These are phyloP conservation scores for Omphalotus guepiniiformis DNA, from an alignment of 768 basidiomycete species.

Conservation along the genomic window DNA sequence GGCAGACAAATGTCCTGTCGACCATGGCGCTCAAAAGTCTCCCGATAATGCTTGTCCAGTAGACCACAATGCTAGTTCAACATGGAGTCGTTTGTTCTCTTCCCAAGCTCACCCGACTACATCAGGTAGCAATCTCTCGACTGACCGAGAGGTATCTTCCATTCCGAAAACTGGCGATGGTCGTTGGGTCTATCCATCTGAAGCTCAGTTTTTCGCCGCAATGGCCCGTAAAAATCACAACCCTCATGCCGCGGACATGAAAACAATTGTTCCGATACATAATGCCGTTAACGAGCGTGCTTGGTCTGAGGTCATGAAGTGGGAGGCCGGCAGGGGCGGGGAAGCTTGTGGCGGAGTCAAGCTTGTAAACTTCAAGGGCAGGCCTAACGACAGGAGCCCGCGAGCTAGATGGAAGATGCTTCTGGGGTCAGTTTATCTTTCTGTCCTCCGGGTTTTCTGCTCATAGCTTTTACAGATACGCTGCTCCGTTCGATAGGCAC, in stretches of 20 bases:
- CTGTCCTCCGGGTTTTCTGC: conserved; percentile 7
- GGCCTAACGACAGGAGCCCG: conserved; percentile 73
- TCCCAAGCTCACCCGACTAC: conserved; percentile 17
- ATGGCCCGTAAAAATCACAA: conserved; percentile 94
- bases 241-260: conserved; percentile 87
- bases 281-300: conserved; percentile 97
- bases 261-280: conserved; percentile 94
- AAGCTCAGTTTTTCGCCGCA: conserved; percentile 97
- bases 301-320: conserved; percentile 77
- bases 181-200: conserved; percentile 98
- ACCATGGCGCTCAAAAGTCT: conserved; percentile 27
- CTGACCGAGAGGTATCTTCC: conserved; percentile 77
- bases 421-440: conserved; percentile 64
- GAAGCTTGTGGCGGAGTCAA: conserved; percentile 77
- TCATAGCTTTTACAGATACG: conserved; percentile 53
- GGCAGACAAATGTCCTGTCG: conserved; percentile 53
- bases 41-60: conserved; percentile 34
- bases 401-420: conserved; percentile 80
- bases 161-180: conserved; percentile 72
- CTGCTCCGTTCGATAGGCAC: conserved; percentile 93
- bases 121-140: conserved; percentile 44
- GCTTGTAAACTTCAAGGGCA: conserved; percentile 89
- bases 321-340: conserved; percentile 80
- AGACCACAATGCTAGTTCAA: conserved; percentile 33
- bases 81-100: conserved; percentile 41